Evolutionary conservation across 768 basidiomycete genomes (phyloP).

Genomic region (Kwoniella newhampshirensis): DNA sequence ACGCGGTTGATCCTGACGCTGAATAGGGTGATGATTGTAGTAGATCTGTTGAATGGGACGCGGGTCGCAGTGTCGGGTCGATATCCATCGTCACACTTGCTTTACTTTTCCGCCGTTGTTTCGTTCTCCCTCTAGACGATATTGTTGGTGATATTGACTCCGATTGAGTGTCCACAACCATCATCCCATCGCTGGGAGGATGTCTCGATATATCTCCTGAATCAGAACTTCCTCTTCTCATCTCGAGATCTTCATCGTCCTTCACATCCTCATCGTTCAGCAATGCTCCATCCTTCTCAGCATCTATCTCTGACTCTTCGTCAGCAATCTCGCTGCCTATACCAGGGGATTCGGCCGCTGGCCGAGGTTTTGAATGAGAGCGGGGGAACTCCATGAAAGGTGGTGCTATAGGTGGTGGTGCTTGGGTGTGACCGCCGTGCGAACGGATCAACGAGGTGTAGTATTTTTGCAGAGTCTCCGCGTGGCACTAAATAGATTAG

Average conservation of each 20-base stretch:
- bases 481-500: conserved; percentile 83
- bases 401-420: conserved; percentile 25
- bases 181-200: conserved; percentile 5
- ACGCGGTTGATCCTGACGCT: too few relatives aligned
- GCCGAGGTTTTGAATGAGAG: conserved; percentile 27
- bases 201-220: not conserved
- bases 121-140: not conserved
- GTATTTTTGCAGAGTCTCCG: conserved; percentile 86
- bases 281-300: not conserved
- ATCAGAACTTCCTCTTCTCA: conserved; percentile 2
- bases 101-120: not conserved
- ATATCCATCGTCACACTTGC: conserved; percentile 3
- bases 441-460: conserved; percentile 90
- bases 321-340: too few relatives aligned
- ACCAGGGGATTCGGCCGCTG: not conserved
- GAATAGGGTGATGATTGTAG: conserved; percentile 17
- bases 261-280: conserved; percentile 11
- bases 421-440: conserved; percentile 57
- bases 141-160: not conserved
- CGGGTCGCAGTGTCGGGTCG: conserved; percentile 3
- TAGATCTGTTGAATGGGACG: not conserved
- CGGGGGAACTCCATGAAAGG: conserved; percentile 48
- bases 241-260: conserved; percentile 14
- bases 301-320: conserved; percentile 11
- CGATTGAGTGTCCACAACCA: conserved; percentile 13